phyloP scores from a whole-genome alignment of 177 flowering plant species.

The Vitis hybrid region DNA sequence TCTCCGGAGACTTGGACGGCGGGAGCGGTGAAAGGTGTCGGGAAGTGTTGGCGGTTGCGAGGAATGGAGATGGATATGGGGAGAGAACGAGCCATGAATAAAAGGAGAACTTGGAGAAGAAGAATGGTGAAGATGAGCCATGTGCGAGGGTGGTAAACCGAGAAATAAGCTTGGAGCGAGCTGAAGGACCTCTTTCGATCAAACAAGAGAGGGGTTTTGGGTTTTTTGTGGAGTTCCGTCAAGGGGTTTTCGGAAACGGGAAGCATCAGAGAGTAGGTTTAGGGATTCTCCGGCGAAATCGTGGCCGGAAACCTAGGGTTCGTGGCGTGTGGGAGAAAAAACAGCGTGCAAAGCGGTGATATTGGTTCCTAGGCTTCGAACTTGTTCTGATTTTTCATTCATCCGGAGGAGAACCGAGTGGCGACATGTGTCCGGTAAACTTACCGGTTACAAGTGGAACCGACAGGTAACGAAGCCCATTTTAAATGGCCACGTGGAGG shows the following conservation, averaged over 20 bases:
- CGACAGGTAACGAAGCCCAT: conserved; percentile 6
- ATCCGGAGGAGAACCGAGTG: too few species aligned
- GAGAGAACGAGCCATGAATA: conserved; percentile 37
- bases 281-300: neutral
- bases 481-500: neutral
- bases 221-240: conserved; percentile 25
- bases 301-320: conserved; percentile 9
- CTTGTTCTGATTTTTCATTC: too few species aligned
- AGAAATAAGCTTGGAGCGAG: conserved; percentile 20
- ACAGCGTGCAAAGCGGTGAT: neutral
- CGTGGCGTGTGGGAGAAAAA: conserved; percentile 5
- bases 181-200: conserved; percentile 23
- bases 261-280: conserved; percentile 30
- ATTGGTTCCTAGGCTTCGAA: too few species aligned
- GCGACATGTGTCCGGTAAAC: conserved; percentile 10
- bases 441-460: conserved; percentile 4
- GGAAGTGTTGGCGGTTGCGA: conserved; percentile 1
- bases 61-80: conserved; percentile 32
- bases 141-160: conserved; percentile 41
- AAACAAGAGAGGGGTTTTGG: conserved; percentile 17
- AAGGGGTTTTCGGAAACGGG: conserved; percentile 22
- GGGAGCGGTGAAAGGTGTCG: conserved; percentile 5
- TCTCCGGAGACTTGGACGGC: neutral
- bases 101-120: conserved; percentile 56
- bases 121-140: conserved; percentile 58